Conservation (phyloP, 768 basidiomycete species). For the Mycena maculata region DNA sequence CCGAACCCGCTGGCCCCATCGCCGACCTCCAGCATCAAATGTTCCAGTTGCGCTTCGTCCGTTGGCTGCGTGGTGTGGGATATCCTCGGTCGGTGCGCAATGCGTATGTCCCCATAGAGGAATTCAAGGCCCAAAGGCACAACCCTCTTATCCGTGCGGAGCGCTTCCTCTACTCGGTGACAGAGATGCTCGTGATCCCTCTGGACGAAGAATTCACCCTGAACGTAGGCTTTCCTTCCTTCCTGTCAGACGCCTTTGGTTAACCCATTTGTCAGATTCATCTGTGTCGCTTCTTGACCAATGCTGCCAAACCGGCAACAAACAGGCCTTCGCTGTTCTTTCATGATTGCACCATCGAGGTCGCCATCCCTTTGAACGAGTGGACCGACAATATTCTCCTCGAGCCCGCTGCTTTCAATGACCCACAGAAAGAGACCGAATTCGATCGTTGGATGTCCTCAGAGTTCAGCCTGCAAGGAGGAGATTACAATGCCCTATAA, state of each 20-base stretch:
- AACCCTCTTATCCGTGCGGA: not conserved
- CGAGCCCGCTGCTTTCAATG: not conserved
- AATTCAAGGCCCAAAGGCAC: not conserved
- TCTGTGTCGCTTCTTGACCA: too few relatives aligned
- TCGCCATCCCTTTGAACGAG: not conserved
- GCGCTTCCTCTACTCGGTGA: not conserved
- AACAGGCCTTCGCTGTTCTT: not conserved
- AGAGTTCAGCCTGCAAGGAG: not conserved
- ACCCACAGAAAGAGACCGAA: not conserved
- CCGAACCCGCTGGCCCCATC: not conserved
- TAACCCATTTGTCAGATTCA: too few relatives aligned
- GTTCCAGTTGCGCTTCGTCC: not conserved
- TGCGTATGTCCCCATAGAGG: not conserved
- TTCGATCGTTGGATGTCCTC: slow-evolving; percentile 13
- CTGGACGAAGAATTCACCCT: not conserved
- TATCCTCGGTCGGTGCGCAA: not conserved
- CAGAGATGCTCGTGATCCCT: too few relatives aligned
- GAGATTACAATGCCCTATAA: not conserved
- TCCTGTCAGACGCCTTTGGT: too few relatives aligned
- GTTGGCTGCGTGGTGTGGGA: slow-evolving; percentile 1
- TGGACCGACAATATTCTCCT: slow-evolving; percentile 7
- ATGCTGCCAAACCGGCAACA: not conserved
- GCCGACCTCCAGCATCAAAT: not conserved
- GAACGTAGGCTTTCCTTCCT: not conserved
- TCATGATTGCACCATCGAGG: not conserved